These are phyloP conservation scores for Nicotiana tomentosiformis DNA, from an alignment of 257 asterid genomes.

Conservation along the genomic window DNA sequence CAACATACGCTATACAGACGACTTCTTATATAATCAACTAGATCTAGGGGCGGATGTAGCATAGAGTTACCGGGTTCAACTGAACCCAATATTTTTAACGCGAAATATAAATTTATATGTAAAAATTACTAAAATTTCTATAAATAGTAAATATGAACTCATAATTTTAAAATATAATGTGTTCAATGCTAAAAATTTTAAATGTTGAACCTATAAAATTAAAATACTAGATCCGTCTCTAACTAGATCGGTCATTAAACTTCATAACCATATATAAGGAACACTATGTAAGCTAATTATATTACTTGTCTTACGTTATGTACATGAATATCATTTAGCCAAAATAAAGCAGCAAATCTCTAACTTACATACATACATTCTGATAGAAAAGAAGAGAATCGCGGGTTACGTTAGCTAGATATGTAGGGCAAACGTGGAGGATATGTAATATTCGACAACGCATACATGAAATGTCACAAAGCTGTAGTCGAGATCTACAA, in stretches of 20 bases:
- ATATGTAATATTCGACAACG: not conserved
- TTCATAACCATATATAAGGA: not conserved
- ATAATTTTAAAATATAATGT: too few species aligned
- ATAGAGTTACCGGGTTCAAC: too few species aligned
- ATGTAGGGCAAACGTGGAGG: conserved; percentile 32
- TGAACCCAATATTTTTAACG: too few species aligned
- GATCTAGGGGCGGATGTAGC: too few species aligned
- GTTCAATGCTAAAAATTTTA: too few species aligned
- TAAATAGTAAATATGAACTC: too few species aligned
- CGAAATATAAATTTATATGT: too few species aligned
- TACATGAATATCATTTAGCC: not conserved
- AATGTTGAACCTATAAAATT: too few species aligned
- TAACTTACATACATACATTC: not conserved
- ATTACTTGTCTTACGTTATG: not conserved
- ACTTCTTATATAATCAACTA: not conserved
- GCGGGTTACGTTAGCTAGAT: conserved; percentile 13
- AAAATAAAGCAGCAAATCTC: not conserved
- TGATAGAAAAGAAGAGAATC: not conserved
- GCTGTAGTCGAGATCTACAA: conserved; percentile 5
- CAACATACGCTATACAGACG: not conserved
- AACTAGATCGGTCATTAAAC: not conserved
- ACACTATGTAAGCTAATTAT: too few species aligned
- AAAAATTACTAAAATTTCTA: too few species aligned
- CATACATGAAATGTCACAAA: conserved; percentile 20
- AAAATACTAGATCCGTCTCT: too few species aligned